These are phyloP conservation scores for Aspergillus sp. DNA, from an alignment of 2,329 filamentous ascomycete genomes.

Conservation along the genomic window DNA sequence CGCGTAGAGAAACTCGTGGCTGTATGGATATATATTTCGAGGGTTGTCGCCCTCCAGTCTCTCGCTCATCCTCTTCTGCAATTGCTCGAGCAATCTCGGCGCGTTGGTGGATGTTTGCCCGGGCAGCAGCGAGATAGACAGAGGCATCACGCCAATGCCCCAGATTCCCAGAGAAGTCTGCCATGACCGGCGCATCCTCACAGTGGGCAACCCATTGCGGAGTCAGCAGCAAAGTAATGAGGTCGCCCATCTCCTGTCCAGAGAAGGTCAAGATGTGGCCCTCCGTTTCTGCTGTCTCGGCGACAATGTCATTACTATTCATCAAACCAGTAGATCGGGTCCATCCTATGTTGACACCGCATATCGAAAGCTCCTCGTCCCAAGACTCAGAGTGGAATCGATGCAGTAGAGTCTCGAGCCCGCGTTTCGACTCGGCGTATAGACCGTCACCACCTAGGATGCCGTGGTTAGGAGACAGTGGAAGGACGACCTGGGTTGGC, in stretches of 20 bases:
- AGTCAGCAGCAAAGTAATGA: not conserved
- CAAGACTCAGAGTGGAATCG: slow-evolving; percentile 2
- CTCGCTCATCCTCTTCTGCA: not conserved
- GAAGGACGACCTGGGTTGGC: slow-evolving; percentile 1
- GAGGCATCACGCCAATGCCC: not conserved
- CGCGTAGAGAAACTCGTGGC: not conserved
- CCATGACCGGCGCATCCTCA: not conserved
- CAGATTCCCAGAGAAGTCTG: not conserved
- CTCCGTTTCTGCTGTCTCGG: not conserved
- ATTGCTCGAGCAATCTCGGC: not conserved
- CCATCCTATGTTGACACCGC: slow-evolving; percentile 2
- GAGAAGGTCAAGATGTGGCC: not conserved
- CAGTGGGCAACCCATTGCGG: not conserved
- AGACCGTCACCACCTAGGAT: slow-evolving; percentile 4
- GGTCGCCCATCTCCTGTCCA: not conserved
- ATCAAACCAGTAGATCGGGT: slow-evolving; percentile 4
- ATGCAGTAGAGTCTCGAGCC: not conserved
- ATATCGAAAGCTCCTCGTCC: slow-evolving; percentile 1
- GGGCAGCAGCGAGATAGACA: not conserved
- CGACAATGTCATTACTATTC: slow-evolving; percentile 1
- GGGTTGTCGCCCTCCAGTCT: not conserved
- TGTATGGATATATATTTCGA: not conserved
- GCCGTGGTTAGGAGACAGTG: slow-evolving; percentile 7
- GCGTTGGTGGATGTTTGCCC: not conserved
- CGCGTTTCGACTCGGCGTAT: slow-evolving; percentile 6